Conservation (phyloP, 176 grass and related monocot genomes). For the Aegilops speltoides region DNA sequence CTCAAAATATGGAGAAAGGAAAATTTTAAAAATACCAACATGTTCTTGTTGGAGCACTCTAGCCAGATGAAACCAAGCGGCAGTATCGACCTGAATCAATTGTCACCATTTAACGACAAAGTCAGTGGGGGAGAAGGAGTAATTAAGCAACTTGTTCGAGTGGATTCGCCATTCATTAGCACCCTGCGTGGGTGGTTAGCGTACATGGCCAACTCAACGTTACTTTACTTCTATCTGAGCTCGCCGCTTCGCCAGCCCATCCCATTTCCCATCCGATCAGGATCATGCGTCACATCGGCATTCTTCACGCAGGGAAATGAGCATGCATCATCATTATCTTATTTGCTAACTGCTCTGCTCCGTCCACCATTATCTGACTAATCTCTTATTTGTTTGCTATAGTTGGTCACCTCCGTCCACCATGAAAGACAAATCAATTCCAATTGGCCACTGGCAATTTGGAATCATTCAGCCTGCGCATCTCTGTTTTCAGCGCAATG, state of each 20-base stretch:
- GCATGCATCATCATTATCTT: neutral
- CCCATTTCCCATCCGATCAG: neutral
- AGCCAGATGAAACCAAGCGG: neutral
- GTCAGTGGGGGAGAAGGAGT: neutral
- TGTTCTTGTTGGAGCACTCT: neutral
- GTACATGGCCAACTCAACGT: slow-evolving; percentile 33
- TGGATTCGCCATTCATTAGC: neutral
- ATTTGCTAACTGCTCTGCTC: neutral
- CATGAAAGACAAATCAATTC: neutral
- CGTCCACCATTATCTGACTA: neutral
- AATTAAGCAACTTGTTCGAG: slow-evolving; percentile 1
- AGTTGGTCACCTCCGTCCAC: neutral
- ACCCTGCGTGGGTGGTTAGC: slow-evolving; percentile 25
- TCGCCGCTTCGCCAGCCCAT: neutral
- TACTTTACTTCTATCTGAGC: neutral
- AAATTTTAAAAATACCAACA: neutral
- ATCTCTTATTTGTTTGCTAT: neutral
- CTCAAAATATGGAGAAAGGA: neutral
- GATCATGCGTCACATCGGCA: slow-evolving; percentile 13
- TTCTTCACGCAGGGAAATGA: slow-evolving; percentile 23
- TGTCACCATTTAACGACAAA: neutral
- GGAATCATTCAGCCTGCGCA: neutral
- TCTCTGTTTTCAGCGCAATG: neutral
- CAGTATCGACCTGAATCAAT: neutral
- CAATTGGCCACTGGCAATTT: slow-evolving; percentile 11